These are phyloP conservation scores for Magnolia kwangsiensis DNA, from an alignment of 164 flowering plant species.

Conservation along the genomic window DNA sequence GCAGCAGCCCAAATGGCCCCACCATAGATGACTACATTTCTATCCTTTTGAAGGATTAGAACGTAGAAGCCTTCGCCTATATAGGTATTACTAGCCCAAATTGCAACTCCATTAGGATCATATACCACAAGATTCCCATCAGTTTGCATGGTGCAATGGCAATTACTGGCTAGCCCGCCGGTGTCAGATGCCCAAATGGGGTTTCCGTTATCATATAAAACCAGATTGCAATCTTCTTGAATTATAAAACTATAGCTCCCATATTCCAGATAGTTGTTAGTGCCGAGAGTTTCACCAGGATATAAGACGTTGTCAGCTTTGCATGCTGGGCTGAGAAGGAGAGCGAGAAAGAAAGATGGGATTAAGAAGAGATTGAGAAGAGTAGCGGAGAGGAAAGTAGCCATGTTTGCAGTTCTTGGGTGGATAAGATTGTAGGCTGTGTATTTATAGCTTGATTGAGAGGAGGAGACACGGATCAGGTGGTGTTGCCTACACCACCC, in stretches of 20 bases:
- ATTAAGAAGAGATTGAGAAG: background rate
- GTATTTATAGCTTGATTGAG: background rate
- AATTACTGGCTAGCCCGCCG: background rate
- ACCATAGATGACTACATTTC: conserved; percentile 4
- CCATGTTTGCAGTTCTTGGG: background rate
- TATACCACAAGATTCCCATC: conserved; percentile 1
- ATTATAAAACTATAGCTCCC: background rate
- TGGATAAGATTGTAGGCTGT: background rate
- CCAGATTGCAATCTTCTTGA: conserved; percentile 6
- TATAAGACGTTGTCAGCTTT: conserved; percentile 1
- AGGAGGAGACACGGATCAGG: no score
- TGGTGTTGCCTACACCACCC: no score
- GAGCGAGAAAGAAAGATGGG: background rate
- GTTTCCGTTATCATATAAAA: background rate
- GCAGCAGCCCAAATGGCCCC: background rate
- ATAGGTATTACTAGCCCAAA: conserved; percentile 1
- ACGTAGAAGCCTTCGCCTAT: background rate
- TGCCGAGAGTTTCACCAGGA: background rate
- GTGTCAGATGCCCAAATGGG: conserved; percentile 2
- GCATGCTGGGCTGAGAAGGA: background rate
- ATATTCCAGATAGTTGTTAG: background rate
- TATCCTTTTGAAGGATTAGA: background rate
- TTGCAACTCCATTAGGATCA: background rate
- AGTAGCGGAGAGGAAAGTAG: background rate
- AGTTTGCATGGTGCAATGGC: background rate